phyloP scores from a whole-genome alignment of 768 basidiomycete species.

The Phlebiopsis flavidoalba region DNA sequence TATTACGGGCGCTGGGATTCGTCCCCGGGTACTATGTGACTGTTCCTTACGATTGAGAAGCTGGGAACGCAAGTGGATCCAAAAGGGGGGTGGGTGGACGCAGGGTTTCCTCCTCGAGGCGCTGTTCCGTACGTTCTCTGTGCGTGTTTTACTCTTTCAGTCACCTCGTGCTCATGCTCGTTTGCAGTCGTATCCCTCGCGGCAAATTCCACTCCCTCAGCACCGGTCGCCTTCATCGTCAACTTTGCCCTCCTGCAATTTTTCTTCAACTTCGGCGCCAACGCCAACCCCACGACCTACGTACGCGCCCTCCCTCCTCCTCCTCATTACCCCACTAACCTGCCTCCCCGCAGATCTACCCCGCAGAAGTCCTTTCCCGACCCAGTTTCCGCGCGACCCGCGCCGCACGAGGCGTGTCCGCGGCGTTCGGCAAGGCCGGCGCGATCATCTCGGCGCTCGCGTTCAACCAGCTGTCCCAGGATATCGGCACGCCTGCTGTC shows the following conservation, averaged over 20 bases:
- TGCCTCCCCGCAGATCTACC: conserved; percentile 54
- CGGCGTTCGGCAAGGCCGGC: conserved; percentile 69
- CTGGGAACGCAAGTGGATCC: conserved; percentile 71
- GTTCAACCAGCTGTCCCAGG: conserved; percentile 57
- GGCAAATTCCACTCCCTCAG: conserved; percentile 50
- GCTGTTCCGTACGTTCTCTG: conserved; percentile 47
- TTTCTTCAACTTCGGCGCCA: conserved; percentile 8
- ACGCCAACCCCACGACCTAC: conserved; percentile 8
- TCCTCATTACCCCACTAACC: conserved; percentile 29
- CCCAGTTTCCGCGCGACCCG: conserved; percentile 65
- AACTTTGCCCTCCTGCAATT: conserved; percentile 49
- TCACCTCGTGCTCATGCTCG: background rate
- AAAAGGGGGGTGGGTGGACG: too few species aligned
- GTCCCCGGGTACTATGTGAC: conserved; percentile 54
- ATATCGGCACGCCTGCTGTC: conserved; percentile 59
- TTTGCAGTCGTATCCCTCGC: conserved; percentile 59
- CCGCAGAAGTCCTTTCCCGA: conserved; percentile 70
- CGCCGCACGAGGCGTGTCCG: conserved; percentile 73
- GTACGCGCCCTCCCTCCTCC: background rate
- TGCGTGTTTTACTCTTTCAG: background rate
- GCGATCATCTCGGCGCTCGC: conserved; percentile 74
- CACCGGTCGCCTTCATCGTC: conserved; percentile 60
- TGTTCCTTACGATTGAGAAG: conserved; percentile 61
- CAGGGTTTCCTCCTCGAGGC: conserved; percentile 70
- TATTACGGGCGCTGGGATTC: conserved; percentile 77